These are phyloP conservation scores for Microascus cirrosus DNA, from an alignment of 2,329 filamentous ascomycete species.

Conservation along the genomic window DNA sequence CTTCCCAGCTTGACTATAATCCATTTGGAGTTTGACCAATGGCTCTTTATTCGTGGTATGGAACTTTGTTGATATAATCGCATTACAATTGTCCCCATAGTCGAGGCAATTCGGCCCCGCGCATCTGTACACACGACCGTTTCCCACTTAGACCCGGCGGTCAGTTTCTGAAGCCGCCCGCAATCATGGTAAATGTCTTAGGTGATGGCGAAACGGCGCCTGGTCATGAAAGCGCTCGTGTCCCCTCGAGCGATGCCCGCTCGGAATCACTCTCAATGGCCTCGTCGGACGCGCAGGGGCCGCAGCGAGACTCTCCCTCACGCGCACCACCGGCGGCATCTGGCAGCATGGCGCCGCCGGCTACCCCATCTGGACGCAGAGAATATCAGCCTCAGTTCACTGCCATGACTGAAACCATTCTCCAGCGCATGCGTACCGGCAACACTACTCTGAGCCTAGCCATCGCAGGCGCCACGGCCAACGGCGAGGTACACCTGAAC, in stretches of 20 bases:
- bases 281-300: background rate
- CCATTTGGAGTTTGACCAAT: background rate
- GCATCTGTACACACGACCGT: background rate
- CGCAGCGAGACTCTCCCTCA: background rate
- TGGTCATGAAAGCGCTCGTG: background rate
- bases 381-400: slow-evolving; percentile 20
- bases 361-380: background rate
- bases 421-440: slow-evolving; percentile 14
- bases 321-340: background rate
- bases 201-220: background rate
- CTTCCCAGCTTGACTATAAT: background rate
- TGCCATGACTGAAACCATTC: slow-evolving; percentile 13
- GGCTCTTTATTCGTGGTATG: background rate
- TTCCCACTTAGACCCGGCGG: background rate
- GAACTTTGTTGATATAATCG: background rate
- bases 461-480: background rate
- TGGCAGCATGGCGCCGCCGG: background rate
- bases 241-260: background rate
- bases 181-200: background rate
- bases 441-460: slow-evolving; percentile 5
- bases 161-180: too few relatives aligned
- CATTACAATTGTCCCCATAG: background rate
- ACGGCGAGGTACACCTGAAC: background rate
- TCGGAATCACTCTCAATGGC: background rate
- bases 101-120: background rate